phyloP scores from a whole-genome alignment of 495 filamentous ascomycete species.

The Neurospora africana region DNA sequence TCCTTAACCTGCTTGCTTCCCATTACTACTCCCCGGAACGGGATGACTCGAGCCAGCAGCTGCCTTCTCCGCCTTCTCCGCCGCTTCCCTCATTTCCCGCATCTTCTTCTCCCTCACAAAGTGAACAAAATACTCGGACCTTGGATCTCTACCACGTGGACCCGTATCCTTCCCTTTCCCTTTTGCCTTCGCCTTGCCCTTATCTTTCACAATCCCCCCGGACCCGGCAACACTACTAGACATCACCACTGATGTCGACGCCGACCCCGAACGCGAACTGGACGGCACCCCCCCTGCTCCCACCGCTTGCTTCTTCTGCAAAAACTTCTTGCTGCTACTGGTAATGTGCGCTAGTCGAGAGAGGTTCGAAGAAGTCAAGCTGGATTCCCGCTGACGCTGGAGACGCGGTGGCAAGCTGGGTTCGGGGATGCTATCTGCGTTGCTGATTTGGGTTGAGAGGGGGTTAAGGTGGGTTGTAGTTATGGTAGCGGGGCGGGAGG shows the following conservation, averaged over 20 bases:
- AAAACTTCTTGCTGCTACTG: not conserved
- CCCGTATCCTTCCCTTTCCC: not conserved
- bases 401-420: not conserved
- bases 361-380: not conserved
- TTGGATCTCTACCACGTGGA: not conserved
- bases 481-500: not conserved
- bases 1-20: not conserved
- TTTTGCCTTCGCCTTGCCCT: not conserved
- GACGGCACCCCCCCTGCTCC: not conserved
- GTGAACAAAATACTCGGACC: not conserved
- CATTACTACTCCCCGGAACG: not conserved
- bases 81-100: not conserved
- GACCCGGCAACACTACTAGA: not conserved
- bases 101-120: not conserved
- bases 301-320: not conserved
- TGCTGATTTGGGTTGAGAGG: constrained; percentile 4
- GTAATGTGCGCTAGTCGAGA: not conserved
- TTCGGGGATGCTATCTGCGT: constrained; percentile 8
- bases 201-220: not conserved
- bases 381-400: not conserved
- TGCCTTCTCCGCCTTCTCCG: not conserved
- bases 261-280: not conserved
- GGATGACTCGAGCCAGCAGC: not conserved
- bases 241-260: not conserved
- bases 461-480: constrained; percentile 6